Evolutionary conservation across 2,329 filamentous ascomycete genomes (phyloP).

Genomic region (Xylaria sp.): DNA sequence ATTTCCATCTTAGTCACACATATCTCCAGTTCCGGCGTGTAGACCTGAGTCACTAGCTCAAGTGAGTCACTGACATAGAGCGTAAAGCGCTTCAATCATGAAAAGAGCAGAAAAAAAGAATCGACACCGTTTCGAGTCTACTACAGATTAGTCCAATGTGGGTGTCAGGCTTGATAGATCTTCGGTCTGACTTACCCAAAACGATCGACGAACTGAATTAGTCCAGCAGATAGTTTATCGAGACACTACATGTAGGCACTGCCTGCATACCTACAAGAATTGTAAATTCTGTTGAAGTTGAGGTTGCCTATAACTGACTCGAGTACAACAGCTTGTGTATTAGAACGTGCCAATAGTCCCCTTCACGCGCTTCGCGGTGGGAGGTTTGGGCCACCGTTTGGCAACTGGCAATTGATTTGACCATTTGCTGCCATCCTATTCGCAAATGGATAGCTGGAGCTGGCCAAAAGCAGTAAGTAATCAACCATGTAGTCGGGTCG

Average conservation of each 20-base stretch:
- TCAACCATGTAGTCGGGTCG: constrained; percentile 17
- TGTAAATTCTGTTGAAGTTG: not conserved
- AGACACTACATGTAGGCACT: not conserved
- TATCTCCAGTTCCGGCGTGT: not conserved
- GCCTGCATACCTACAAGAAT: not conserved
- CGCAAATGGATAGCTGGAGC: constrained; percentile 7
- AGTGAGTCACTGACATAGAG: not conserved
- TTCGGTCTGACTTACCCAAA: not conserved
- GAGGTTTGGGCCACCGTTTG: not conserved
- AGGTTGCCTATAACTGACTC: not conserved
- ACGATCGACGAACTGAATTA: not conserved
- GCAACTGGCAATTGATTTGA: not conserved
- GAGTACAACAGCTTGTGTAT: not conserved
- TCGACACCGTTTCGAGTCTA: too few relatives aligned
- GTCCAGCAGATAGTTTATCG: not conserved
- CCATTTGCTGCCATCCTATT: constrained; percentile 12
- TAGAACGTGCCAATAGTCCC: too few relatives aligned
- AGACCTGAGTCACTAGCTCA: not conserved
- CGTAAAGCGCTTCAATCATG: not conserved
- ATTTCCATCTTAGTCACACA: too few relatives aligned
- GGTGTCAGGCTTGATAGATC: not conserved
- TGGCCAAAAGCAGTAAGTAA: constrained; percentile 20
- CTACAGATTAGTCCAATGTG: too few relatives aligned
- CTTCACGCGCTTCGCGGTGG: not conserved
- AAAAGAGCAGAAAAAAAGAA: too few relatives aligned